A percentile compares a stretch with the other conserved stretches of the same genome.
phyloP scores from a whole-genome alignment of 768 basidiomycete genomes.

The Amanita inopinata region DNA sequence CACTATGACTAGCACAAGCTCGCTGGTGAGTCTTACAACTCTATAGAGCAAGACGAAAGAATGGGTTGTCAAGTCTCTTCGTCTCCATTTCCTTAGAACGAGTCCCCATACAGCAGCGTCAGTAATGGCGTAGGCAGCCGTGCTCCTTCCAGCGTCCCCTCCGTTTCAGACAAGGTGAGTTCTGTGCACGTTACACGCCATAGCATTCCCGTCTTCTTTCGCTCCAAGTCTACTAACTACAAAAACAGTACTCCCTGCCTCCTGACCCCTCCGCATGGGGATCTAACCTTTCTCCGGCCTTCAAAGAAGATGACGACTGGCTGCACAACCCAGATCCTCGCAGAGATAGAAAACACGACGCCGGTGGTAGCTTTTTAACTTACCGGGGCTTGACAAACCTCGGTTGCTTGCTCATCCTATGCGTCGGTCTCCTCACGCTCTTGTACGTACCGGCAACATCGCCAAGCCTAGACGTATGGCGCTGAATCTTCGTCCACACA shows the following conservation, averaged over 20 bases:
- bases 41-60: not conserved
- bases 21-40: constrained; percentile 27
- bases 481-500: constrained; percentile 1
- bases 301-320: constrained; percentile 55
- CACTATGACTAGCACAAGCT: constrained; percentile 27
- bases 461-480: not conserved
- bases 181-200: not conserved
- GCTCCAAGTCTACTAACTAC: too few species aligned
- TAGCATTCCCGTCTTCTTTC: constrained; percentile 8
- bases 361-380: constrained; percentile 55
- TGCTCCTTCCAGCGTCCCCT: constrained; percentile 22
- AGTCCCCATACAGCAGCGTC: constrained; percentile 30
- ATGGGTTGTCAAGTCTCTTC: not conserved
- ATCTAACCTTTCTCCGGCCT: constrained; percentile 47
- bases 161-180: constrained; percentile 51
- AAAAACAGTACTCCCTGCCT: constrained; percentile 65
- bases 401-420: constrained; percentile 53
- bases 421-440: constrained; percentile 41
- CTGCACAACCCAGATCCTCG: constrained; percentile 69
- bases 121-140: constrained; percentile 14
- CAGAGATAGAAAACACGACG: constrained; percentile 47
- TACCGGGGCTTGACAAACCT: constrained; percentile 63
- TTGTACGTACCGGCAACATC: constrained; percentile 37
- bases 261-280: constrained; percentile 70
- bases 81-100: constrained; percentile 23